Evolutionary conservation across 1,284 basidiomycete species (phyloP).

Genomic region (Schizophyllum commune): DNA sequence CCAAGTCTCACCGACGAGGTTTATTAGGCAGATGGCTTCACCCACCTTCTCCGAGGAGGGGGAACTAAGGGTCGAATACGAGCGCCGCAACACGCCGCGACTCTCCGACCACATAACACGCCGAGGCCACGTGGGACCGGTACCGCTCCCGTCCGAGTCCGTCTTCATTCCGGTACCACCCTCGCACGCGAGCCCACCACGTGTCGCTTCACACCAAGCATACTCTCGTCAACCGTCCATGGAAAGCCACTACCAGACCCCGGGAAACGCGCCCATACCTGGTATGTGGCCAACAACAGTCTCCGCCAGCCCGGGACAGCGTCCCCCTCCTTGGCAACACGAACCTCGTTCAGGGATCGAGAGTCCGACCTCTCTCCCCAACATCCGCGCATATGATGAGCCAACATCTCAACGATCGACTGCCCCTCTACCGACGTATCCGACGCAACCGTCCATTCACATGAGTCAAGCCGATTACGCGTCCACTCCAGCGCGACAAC

Average conservation of each 20-base stretch:
- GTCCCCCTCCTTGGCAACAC: too few species aligned
- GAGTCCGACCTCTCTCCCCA: too few species aligned
- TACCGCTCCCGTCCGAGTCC: not conserved
- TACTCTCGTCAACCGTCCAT: not conserved
- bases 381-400: too few species aligned
- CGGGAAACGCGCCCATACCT: too few species aligned
- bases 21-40: not conserved
- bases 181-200: not conserved
- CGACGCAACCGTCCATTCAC: not conserved
- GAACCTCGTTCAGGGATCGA: too few species aligned
- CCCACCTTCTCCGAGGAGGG: not conserved
- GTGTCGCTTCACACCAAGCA: not conserved
- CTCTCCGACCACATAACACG: not conserved
- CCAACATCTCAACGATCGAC: too few species aligned
- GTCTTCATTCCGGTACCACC: not conserved
- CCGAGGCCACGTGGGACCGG: not conserved
- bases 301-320: too few species aligned
- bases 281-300: too few species aligned
- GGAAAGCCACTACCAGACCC: too few species aligned
- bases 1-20: not conserved
- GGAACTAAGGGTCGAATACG: not conserved
- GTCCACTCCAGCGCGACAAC: not conserved
- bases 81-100: not conserved
- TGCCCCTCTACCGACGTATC: too few species aligned
- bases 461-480: not conserved